phyloP scores from a whole-genome alignment of 371 early-diverging fungal genomes.

The Mucor plumbeus region DNA sequence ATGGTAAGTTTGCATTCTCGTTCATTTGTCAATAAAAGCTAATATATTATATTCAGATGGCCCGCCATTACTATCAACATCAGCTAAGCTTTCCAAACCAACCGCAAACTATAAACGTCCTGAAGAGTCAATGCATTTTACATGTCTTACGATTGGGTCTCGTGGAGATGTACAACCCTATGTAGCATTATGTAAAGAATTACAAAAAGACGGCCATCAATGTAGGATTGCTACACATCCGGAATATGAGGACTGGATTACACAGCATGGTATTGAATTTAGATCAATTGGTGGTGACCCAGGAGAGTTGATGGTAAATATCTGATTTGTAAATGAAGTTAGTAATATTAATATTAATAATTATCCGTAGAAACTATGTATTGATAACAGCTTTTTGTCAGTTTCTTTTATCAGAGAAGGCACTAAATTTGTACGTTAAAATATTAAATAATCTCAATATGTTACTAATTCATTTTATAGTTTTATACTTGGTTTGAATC shows the following conservation, averaged over 20 bases:
- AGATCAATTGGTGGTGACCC: slow-evolving; percentile 75
- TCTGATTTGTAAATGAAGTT: neutral
- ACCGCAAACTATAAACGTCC: slow-evolving; percentile 21
- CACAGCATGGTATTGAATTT: slow-evolving; percentile 76
- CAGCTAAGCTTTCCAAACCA: neutral
- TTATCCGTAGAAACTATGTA: slow-evolving; percentile 64
- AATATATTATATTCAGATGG: slow-evolving; percentile 14
- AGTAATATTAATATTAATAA: neutral
- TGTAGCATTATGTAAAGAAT: slow-evolving; percentile 77
- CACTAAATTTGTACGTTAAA: slow-evolving; percentile 46
- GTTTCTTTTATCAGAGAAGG: slow-evolving; percentile 74
- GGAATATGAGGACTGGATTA: slow-evolving; percentile 78
- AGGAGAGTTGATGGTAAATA: slow-evolving; percentile 63
- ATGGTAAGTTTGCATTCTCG: slow-evolving; percentile 20
- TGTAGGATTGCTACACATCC: slow-evolving; percentile 79
- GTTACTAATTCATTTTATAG: slow-evolving; percentile 20
- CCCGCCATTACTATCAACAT: slow-evolving; percentile 21
- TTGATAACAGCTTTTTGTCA: slow-evolving; percentile 79
- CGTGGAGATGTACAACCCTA: slow-evolving; percentile 89
- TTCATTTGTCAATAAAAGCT: too few relatives aligned
- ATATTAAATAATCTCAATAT: neutral
- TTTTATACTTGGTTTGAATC: slow-evolving; percentile 79
- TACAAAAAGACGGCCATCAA: slow-evolving; percentile 72
- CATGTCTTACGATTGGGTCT: slow-evolving; percentile 80
- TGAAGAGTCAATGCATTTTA: slow-evolving; percentile 67